Base-by-base conservation (phyloP, 805 yeast genomes). In the Monosporozyma servazzii region DNA sequence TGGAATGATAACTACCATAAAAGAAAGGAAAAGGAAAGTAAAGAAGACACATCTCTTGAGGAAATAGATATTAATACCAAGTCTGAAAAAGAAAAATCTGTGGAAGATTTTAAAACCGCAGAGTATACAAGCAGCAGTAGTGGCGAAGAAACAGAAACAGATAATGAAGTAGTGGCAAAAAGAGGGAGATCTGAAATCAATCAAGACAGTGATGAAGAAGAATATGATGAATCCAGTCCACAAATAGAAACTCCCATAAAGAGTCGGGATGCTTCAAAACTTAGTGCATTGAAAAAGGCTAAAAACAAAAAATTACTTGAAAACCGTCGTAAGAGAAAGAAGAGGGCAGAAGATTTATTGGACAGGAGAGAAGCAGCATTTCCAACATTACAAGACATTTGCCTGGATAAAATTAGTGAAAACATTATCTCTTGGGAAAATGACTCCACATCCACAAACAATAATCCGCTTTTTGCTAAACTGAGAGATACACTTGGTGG, bases 271-370 rank as follows among this genome's bases (percentile, higher is more conserved):
- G 23, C 25, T 13, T 21, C 29, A 7, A 41, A 41, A 41, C 17
- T 41, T 20, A 68, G 63, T 59, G 40, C 46, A 1, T 20, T n/a
- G 67, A 71, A 59, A 80, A 75, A 66, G 72, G 63, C 56, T 66
- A 71, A 53, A 68, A 70, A 52, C 71, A 75, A 48, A 74, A 56
- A 72, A 73, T 55, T 60, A 5, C 61, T 81, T 21, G 76, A 77
- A 49, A 87, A 86, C 17, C 74, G 93, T 49, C 85, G 85, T 63
- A 78, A 79, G 58, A 77, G 95, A 53, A 86, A 86, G 71, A 81
- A 80, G 69, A 71, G 84, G 46, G 96, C 98, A 0, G 86, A 83
- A 51, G 95, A 96, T 3, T 73, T 93, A 44, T 71, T 93, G 48
- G 90, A 93, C 60, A 77, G 81, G 60, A 77, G 80, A 51, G 81